Percentiles rank a stretch among this genome's conserved stretches.
Evolutionary conservation across 345 rosid species (phyloP).

Genomic region (Citrus unshiu): DNA sequence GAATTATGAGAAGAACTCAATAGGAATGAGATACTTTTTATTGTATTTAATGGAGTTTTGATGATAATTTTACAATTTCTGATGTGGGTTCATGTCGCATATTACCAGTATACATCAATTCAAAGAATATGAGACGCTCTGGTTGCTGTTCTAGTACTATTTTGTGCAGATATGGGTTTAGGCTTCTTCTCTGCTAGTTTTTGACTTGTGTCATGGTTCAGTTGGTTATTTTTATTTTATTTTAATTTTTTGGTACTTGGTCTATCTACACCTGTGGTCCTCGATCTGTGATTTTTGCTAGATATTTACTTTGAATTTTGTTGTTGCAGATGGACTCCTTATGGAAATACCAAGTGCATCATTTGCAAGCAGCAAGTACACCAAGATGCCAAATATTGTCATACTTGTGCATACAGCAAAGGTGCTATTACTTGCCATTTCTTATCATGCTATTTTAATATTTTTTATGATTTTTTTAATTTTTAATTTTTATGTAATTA

Average conservation of each 20-base stretch:
- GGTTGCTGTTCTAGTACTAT: background rate
- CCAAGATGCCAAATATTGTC: constrained; percentile 96
- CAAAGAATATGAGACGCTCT: too few relatives aligned
- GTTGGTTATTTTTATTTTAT: background rate
- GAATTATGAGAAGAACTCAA: background rate
- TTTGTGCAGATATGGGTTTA: background rate
- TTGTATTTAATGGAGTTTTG: background rate
- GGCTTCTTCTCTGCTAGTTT: background rate
- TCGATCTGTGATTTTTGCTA: background rate
- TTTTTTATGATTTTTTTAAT: background rate
- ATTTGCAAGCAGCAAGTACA: constrained; percentile 99
- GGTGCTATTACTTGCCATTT: constrained; percentile 33
- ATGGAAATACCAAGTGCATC: constrained; percentile 81
- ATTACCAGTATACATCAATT: background rate
- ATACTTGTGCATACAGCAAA: constrained; percentile 95
- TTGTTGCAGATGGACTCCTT: constrained; percentile 83
- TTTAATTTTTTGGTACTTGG: background rate
- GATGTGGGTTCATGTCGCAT: background rate
- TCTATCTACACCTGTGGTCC: background rate
- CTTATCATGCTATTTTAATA: background rate
- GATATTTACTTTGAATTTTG: background rate
- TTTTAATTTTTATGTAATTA: background rate
- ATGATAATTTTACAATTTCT: background rate
- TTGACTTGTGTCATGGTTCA: background rate
- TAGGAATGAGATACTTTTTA: background rate